Percentiles rank a stretch among this genome's conserved stretches.
Evolutionary conservation across 2,329 filamentous ascomycete species (phyloP).

Genomic region (Hypoxylon rubiginosum): DNA sequence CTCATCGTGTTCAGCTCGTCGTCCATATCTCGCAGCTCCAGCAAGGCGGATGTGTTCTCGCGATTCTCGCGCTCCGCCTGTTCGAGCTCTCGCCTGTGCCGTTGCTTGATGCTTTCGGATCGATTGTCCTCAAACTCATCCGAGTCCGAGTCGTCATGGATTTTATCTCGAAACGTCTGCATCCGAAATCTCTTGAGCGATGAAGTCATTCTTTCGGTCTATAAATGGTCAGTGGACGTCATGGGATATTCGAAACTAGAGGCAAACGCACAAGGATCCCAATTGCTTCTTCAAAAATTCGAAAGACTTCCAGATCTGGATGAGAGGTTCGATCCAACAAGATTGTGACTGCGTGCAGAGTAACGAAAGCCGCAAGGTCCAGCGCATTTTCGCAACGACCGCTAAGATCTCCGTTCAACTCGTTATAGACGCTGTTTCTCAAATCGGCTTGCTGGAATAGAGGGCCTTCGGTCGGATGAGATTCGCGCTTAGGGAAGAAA

Average conservation of each 20-base stretch:
- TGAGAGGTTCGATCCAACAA: constrained; percentile 71
- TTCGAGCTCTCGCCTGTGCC: constrained; percentile 57
- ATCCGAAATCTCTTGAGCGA: constrained; percentile 73
- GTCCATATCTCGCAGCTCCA: constrained; percentile 74
- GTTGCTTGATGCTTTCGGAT: constrained; percentile 59
- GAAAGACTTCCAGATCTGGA: constrained; percentile 72
- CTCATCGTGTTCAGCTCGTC: constrained; percentile 71
- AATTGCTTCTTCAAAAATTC: constrained; percentile 76
- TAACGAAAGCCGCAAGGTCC: constrained; percentile 73
- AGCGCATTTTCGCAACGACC: constrained; percentile 72
- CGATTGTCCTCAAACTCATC: constrained; percentile 59
- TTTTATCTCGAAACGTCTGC: constrained; percentile 65
- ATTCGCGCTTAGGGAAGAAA: constrained; percentile 69
- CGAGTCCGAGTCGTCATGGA: constrained; percentile 55
- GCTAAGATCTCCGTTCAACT: constrained; percentile 74
- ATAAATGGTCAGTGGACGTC: constrained; percentile 15
- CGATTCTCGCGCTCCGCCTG: constrained; percentile 69
- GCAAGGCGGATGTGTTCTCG: constrained; percentile 71
- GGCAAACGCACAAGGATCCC: constrained; percentile 66
- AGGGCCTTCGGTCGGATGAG: constrained; percentile 66
- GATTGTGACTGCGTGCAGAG: constrained; percentile 72
- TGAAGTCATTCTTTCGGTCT: constrained; percentile 73
- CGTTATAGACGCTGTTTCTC: constrained; percentile 74
- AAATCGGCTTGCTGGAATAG: constrained; percentile 72
- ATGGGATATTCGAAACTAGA: not conserved